Conservation (phyloP, 2,329 filamentous ascomycete species). For the Hypoxylon sp. region DNA sequence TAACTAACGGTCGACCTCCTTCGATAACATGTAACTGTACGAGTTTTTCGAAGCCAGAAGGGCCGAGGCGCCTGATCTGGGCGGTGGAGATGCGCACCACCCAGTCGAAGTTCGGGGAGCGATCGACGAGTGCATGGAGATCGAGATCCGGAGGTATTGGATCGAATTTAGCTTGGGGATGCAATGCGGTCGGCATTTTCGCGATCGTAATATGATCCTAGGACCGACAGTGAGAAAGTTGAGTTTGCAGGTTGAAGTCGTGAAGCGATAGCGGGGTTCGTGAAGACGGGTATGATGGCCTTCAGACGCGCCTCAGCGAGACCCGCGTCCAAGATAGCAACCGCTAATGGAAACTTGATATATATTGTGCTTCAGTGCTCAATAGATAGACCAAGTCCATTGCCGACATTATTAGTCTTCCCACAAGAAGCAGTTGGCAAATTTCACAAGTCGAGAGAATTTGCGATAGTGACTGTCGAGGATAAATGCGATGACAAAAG, state of each 20-base stretch:
- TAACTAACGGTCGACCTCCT: conserved; percentile 88
- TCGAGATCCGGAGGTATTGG: conserved; percentile 90
- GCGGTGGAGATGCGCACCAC: conserved; percentile 83
- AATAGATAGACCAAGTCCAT: not conserved
- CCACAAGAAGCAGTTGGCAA: conserved; percentile 2
- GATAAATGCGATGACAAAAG: conserved; percentile 14
- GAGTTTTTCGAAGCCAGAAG: conserved; percentile 87
- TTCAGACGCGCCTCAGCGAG: conserved; percentile 34
- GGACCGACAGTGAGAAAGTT: not conserved
- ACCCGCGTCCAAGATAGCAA: conserved; percentile 23
- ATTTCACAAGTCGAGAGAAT: conserved; percentile 3
- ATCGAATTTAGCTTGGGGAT: conserved; percentile 91
- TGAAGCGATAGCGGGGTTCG: conserved; percentile 30
- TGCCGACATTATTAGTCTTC: conserved; percentile 10
- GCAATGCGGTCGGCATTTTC: conserved; percentile 79
- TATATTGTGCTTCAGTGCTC: not conserved
- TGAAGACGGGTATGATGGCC: conserved; percentile 34
- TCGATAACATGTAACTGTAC: conserved; percentile 86
- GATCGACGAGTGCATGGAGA: conserved; percentile 80
- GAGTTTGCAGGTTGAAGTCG: not conserved
- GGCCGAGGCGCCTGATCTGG: conserved; percentile 82
- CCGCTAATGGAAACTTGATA: not conserved
- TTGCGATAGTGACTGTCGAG: conserved; percentile 5
- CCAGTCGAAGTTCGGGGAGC: conserved; percentile 87
- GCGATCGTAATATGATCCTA: conserved; percentile 15